Percentiles rank a stretch among this genome's conserved stretches.
Evolutionary conservation across 2,329 filamentous ascomycete genomes (phyloP).

Genomic region (Penicillium sp.): DNA sequence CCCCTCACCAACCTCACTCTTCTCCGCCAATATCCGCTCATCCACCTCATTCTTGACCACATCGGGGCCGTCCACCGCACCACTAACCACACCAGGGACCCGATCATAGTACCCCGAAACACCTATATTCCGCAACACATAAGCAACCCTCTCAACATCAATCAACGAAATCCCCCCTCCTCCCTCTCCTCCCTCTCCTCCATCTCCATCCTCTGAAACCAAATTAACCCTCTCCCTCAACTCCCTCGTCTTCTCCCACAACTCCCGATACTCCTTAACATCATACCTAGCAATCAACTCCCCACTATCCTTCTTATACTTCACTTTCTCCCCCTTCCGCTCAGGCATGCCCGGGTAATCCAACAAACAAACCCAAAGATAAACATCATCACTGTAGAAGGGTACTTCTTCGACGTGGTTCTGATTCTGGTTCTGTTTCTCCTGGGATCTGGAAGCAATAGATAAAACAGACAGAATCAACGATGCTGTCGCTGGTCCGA

Average conservation of each 20-base stretch:
- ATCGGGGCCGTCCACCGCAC: too few species aligned
- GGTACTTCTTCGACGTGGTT: too few species aligned
- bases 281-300: conserved; percentile 42
- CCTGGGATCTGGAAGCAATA: too few species aligned
- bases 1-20: not conserved
- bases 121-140: conserved; percentile 36
- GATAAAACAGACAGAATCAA: conserved; percentile 41
- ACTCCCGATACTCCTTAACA: conserved; percentile 36
- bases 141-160: conserved; percentile 39
- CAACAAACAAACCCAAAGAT: conserved; percentile 37
- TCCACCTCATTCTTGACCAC: not conserved
- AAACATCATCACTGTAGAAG: conserved; percentile 46
- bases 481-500: conserved; percentile 44
- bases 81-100: not conserved
- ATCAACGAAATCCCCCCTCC: conserved; percentile 27
- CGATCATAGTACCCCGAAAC: conserved; percentile 21
- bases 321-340: conserved; percentile 1
- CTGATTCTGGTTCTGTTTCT: too few species aligned
- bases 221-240: conserved; percentile 26
- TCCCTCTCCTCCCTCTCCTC: too few species aligned
- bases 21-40: not conserved
- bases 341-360: conserved; percentile 24
- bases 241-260: conserved; percentile 30
- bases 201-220: too few species aligned
- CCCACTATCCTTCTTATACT: conserved; percentile 22